Percentiles rank a stretch among this genome's conserved stretches.
Evolutionary conservation across 2,329 filamentous ascomycete species (phyloP).

Genomic region (Diaporthe vaccinii): DNA sequence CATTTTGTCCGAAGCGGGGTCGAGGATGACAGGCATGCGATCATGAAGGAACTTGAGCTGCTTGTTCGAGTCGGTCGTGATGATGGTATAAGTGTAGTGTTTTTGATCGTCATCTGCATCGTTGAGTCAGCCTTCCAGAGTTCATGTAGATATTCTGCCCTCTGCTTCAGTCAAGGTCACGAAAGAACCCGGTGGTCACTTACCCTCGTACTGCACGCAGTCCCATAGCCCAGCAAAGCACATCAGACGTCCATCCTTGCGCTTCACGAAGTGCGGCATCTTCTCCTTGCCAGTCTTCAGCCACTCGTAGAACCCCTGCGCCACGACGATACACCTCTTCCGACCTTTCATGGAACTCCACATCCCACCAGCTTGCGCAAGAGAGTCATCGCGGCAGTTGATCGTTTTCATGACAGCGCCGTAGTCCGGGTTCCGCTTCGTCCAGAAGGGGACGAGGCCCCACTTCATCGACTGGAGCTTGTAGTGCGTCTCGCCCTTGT

Average conservation of each 20-base stretch:
- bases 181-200: slow-evolving; percentile 27
- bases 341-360: slow-evolving; percentile 92
- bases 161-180: not conserved
- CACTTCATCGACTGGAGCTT: slow-evolving; percentile 95
- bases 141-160: no score
- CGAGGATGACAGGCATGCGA: slow-evolving; percentile 94
- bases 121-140: slow-evolving; percentile 20
- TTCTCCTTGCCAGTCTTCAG: slow-evolving; percentile 86
- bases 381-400: slow-evolving; percentile 92
- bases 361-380: slow-evolving; percentile 82
- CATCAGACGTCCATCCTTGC: slow-evolving; percentile 87
- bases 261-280: slow-evolving; percentile 85
- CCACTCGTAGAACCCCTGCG: slow-evolving; percentile 98
- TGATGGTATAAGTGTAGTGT: slow-evolving; percentile 91
- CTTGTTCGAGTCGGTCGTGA: slow-evolving; percentile 89
- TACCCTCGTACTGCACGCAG: slow-evolving; percentile 83
- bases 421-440: slow-evolving; percentile 85
- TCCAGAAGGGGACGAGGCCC: slow-evolving; percentile 96
- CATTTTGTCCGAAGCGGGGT: slow-evolving; percentile 79
- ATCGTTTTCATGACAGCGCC: slow-evolving; percentile 86
- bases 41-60: slow-evolving; percentile 91
- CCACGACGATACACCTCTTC: slow-evolving; percentile 89
- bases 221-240: slow-evolving; percentile 95
- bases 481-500: slow-evolving; percentile 67
- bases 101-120: slow-evolving; percentile 71